A percentile compares a stretch with the other conserved stretches of the same genome.
phyloP scores from a whole-genome alignment of 306 rosid genomes.

The Erythrophleum fordii region DNA sequence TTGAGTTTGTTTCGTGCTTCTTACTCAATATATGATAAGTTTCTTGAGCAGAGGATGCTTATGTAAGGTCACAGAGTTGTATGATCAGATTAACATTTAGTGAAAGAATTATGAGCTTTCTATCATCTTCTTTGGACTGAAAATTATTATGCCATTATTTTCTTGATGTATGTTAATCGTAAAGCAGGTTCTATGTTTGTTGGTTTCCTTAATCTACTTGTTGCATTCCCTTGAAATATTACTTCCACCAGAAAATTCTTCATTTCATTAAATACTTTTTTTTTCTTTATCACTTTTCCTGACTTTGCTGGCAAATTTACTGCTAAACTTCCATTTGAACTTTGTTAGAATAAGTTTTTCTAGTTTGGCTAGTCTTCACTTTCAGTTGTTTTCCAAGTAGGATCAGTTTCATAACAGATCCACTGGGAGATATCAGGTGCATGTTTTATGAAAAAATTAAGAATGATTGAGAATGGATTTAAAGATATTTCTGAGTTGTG shows the following conservation, averaged over 20 bases:
- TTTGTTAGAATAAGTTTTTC: background rate
- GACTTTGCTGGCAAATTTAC: background rate
- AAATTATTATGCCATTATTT: background rate
- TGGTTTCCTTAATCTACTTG: background rate
- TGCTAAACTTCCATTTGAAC: background rate
- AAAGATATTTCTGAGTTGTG: background rate
- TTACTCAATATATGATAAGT: background rate
- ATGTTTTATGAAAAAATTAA: background rate
- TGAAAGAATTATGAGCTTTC: constrained; percentile 10
- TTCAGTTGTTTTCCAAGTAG: background rate
- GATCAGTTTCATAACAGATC: background rate
- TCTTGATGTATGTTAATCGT: background rate
- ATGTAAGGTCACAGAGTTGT: background rate
- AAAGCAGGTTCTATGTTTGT: background rate
- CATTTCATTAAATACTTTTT: background rate
- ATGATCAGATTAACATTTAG: background rate
- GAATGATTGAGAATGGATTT: background rate
- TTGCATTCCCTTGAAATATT: background rate
- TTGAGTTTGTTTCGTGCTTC: background rate
- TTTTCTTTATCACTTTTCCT: background rate
- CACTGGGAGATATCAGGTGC: background rate
- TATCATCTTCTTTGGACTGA: background rate
- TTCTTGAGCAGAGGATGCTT: background rate
- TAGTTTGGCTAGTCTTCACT: background rate
- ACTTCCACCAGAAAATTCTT: background rate